Evolutionary conservation across 2,329 filamentous ascomycete genomes (phyloP).

Genomic region (Fusarium nisikadoi): DNA sequence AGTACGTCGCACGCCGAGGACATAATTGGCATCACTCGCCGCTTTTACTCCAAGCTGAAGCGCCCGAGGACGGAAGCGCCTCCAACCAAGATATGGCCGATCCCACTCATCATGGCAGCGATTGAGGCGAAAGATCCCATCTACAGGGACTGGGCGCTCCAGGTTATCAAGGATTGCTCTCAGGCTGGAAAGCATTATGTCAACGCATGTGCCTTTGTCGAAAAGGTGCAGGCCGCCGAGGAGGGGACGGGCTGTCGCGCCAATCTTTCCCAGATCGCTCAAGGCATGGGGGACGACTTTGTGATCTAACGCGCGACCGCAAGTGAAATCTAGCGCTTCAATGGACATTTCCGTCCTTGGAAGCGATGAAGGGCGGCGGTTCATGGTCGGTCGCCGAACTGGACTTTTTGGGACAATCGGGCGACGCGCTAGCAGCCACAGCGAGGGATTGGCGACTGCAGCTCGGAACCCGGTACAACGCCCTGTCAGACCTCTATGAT

Average conservation of each 20-base stretch:
- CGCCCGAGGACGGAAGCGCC: background rate
- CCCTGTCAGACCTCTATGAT: background rate
- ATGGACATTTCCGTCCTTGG: accelerated
- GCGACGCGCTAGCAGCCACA: background rate
- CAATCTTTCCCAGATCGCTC: background rate
- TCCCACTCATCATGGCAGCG: background rate
- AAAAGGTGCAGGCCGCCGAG: background rate
- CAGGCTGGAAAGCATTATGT: background rate
- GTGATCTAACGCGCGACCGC: background rate
- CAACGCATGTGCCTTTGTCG: background rate
- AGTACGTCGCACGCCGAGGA: accelerated
- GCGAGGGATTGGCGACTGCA: background rate
- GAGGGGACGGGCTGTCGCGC: background rate
- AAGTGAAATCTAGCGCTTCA: background rate
- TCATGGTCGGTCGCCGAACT: background rate
- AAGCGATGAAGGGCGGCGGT: accelerated
- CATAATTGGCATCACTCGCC: background rate
- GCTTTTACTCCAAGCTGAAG: accelerated
- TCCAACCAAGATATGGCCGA: background rate
- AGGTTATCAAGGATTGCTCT: accelerated
- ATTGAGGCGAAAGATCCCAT: background rate
- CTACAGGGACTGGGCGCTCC: background rate
- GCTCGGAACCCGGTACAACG: accelerated
- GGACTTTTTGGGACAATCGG: background rate
- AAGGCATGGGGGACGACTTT: background rate